Percentiles rank a stretch among this genome's conserved stretches.
Conservation (phyloP, 352 stramenopile genomes). For the Globisporangium orthogonon region DNA sequence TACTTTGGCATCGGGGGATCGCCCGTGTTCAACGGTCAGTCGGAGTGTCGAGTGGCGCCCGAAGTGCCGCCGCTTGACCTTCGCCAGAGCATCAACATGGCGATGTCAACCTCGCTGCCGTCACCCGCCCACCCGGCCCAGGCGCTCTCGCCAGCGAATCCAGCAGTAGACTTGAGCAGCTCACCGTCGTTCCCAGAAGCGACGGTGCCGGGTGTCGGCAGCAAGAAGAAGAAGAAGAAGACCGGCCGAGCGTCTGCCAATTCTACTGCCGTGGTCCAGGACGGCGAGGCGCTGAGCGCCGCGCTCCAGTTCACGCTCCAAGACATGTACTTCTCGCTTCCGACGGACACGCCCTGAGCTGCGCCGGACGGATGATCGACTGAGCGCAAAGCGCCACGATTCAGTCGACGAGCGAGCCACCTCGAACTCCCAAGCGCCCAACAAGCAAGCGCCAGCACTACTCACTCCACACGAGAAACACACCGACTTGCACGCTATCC, state of each 20-base stretch:
- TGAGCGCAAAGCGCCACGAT: too few relatives aligned
- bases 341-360: slow-evolving; percentile 23
- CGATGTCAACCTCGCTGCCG: slow-evolving; percentile 61
- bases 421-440: too few relatives aligned
- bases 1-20: slow-evolving; percentile 82
- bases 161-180: slow-evolving; percentile 1
- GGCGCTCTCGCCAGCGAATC: not conserved
- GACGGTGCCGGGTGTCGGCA: slow-evolving; percentile 11
- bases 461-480: slow-evolving; percentile 1
- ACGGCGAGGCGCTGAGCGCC: not conserved
- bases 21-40: slow-evolving; percentile 58
- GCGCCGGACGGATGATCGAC: too few relatives aligned
- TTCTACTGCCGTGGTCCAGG: not conserved
- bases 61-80: slow-evolving; percentile 59
- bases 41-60: slow-evolving; percentile 20
- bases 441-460: too few relatives aligned
- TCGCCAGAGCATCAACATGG: slow-evolving; percentile 64
- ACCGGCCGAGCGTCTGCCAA: not conserved
- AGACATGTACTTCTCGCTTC: slow-evolving; percentile 70
- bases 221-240: slow-evolving; percentile 40
- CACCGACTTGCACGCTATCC: too few relatives aligned
- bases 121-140: slow-evolving; percentile 18
- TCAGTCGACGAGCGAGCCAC: too few relatives aligned
- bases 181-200: slow-evolving; percentile 1
- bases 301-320: slow-evolving; percentile 70